Conservation (phyloP, 257 asterid species). For the Solanum ossicruentum region DNA sequence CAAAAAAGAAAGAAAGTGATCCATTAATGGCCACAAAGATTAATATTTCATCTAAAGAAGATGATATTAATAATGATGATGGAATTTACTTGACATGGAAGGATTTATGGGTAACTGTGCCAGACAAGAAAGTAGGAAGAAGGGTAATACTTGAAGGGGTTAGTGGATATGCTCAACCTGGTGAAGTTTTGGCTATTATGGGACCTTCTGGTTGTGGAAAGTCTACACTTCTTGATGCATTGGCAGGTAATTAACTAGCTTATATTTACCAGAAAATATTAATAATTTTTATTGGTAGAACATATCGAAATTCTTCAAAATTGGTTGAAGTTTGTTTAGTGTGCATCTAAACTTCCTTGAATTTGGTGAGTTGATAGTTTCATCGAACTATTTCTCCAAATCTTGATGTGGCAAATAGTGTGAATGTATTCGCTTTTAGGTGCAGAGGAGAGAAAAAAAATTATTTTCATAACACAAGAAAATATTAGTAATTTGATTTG, state of each 20-base stretch:
- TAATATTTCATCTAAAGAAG: not conserved
- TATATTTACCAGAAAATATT: no score
- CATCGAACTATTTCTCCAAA: no score
- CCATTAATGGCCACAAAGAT: not conserved
- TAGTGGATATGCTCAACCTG: conserved; percentile 43
- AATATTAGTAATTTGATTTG: no score
- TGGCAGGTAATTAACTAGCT: conserved; percentile 22
- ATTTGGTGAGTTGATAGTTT: no score
- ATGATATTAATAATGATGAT: not conserved
- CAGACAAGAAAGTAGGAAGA: conserved; percentile 16
- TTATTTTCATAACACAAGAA: not conserved
- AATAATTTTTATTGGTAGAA: no score
- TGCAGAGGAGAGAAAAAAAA: no score
- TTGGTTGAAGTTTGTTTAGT: no score
- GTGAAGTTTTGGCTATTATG: conserved; percentile 45
- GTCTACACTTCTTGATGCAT: conserved; percentile 57
- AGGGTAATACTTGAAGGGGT: conserved; percentile 33
- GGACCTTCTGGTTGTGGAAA: conserved; percentile 68
- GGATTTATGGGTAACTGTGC: conserved; percentile 44
- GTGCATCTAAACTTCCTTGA: no score
- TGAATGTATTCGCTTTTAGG: no score
- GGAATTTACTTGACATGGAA: conserved; percentile 46
- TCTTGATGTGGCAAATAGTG: no score
- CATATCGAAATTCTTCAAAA: no score
- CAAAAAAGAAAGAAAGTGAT: not conserved